phyloP scores from a whole-genome alignment of 169 alveolate species.

The Theileria parva region DNA sequence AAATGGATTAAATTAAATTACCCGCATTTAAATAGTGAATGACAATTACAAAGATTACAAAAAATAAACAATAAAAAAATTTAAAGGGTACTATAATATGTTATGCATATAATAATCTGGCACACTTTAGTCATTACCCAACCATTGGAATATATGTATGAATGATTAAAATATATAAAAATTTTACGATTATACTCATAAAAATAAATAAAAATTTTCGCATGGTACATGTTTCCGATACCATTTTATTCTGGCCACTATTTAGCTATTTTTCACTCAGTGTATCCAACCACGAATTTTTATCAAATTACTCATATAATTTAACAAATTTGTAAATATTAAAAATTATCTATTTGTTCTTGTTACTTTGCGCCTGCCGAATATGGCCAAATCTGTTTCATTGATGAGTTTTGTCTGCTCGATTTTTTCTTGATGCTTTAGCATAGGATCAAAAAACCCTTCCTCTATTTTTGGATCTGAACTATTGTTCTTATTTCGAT shows the following conservation, averaged over 20 bases:
- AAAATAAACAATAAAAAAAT: not conserved
- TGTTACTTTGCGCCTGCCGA: slow-evolving; percentile 46
- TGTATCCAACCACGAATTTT: not conserved
- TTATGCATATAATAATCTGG: slow-evolving; percentile 16
- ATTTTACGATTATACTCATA: not conserved
- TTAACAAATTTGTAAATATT: not conserved
- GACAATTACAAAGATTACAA: not conserved
- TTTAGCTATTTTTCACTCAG: not conserved
- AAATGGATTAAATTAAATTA: not conserved
- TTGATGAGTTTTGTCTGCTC: slow-evolving; percentile 10
- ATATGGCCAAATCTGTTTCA: slow-evolving; percentile 47
- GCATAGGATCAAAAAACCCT: slow-evolving; percentile 37
- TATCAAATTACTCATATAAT: not conserved
- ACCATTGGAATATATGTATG: not conserved
- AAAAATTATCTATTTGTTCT: not conserved
- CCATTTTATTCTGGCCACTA: not conserved
- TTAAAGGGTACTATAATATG: not conserved
- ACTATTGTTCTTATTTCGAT: not conserved
- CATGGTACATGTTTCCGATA: slow-evolving; percentile 14
- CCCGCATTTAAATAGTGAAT: slow-evolving; percentile 1
- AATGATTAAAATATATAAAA: not conserved
- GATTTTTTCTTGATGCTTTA: slow-evolving; percentile 18
- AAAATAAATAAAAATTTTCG: not conserved
- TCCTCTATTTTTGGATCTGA: not conserved
- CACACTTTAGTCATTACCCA: slow-evolving; percentile 13